Evolutionary conservation across 106 monocot genomes (phyloP).

Genomic region (Acorus gramineus): DNA sequence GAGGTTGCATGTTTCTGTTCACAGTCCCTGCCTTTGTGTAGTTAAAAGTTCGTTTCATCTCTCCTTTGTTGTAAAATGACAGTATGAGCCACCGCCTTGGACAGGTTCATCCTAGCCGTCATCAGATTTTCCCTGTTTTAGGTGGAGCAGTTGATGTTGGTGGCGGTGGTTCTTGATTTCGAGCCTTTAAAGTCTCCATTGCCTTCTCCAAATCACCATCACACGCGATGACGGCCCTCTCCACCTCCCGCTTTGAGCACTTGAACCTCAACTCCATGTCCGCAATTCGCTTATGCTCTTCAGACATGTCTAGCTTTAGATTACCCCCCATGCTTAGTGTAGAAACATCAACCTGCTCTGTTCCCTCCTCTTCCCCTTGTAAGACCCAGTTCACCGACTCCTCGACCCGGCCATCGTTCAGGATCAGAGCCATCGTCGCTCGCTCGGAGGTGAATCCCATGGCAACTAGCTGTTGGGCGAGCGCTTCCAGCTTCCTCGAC

Average conservation of each 20-base stretch:
- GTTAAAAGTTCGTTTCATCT: slow-evolving; percentile 44
- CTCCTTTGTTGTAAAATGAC: slow-evolving; percentile 26
- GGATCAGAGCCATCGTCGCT: slow-evolving; percentile 70
- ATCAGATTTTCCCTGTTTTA: slow-evolving; percentile 19
- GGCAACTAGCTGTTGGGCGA: slow-evolving; percentile 57
- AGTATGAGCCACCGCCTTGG: slow-evolving; percentile 14
- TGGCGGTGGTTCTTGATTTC: slow-evolving; percentile 40
- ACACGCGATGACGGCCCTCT: slow-evolving; percentile 63
- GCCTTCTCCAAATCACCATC: slow-evolving; percentile 80
- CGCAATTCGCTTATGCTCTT: slow-evolving; percentile 55
- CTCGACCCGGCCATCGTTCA: slow-evolving; percentile 65
- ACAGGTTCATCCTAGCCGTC: slow-evolving; percentile 14
- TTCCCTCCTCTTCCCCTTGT: slow-evolving; percentile 38
- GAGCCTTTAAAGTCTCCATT: slow-evolving; percentile 38
- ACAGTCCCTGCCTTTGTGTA: slow-evolving; percentile 15
- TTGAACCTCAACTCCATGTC: slow-evolving; percentile 53
- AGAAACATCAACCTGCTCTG: slow-evolving; percentile 14
- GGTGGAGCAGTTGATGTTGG: slow-evolving; percentile 4
- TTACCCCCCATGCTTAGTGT: slow-evolving; percentile 20
- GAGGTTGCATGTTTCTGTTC: slow-evolving; percentile 20
- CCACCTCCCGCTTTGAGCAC: slow-evolving; percentile 79
- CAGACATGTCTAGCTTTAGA: slow-evolving; percentile 69
- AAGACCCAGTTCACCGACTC: slow-evolving; percentile 76
- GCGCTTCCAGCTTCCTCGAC: slow-evolving; percentile 68
- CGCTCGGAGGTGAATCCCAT: slow-evolving; percentile 79